Evolutionary conservation across 305 asterid species (phyloP), one percentile per base, ranked within the genome.

Genomic region (Solanum chacoense): DNA sequence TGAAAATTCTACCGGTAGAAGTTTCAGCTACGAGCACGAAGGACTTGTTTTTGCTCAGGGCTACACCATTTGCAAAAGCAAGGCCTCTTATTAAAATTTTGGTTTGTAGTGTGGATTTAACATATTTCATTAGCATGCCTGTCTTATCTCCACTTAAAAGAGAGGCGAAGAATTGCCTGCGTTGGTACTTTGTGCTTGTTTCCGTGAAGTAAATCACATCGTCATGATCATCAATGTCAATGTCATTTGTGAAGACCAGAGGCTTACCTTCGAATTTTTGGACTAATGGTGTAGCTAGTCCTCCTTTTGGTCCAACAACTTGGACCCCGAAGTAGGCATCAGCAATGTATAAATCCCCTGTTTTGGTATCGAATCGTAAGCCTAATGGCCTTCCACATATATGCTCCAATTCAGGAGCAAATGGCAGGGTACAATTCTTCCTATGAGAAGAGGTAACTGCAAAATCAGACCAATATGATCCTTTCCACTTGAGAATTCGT

Each of bases 351-450:
- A 95, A 89, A 11, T 94, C 91, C 26, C 96, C 93, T 1, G 93
- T 95, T 89, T 87, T 94, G 31, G 42, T 80, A 77, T 94, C 93
- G 88, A 95, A 95, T 36, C 92, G 84, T 16, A 95, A 92, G 18
- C 98, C 98, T 45, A 95, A 65, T 37, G 98, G 98, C 91, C 98
- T 90, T 38, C 98, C 96, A 35, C 98, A 94, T 84, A 93, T 7
- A 80, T 94, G 95, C 89, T 94, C 98, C 94, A 84, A 86, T 78
- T 93, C 90, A 13, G 96, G 97, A 88, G 93, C 94, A 87, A 92
- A 93, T 11, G 97, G 93, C 3, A 31, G 86, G 81, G 91, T 37
- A 87, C 98, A 95, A 28, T 88, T 89, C 28, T 93, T 90, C 92
- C 98, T 93, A 2, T 89, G 88, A 34, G 95, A 87, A 16, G 97